Base-by-base conservation (phyloP, 805 yeast species). In the Priceomyces fermenticarens region DNA sequence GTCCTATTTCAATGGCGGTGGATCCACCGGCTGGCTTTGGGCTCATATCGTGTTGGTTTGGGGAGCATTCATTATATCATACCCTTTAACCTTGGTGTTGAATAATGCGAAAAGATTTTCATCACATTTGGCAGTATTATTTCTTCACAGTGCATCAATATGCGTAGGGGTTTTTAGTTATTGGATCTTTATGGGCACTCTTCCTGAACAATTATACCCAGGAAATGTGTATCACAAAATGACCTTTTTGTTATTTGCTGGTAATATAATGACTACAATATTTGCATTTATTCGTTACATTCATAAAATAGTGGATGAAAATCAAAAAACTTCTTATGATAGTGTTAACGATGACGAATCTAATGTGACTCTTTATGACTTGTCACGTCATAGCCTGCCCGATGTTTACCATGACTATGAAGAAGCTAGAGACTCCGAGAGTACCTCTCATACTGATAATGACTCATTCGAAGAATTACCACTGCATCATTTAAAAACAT, bases 171-270 rank as follows among this genome's bases (percentile, higher is more conserved):
- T 85, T 40, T 46, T 80, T 11, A 61, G 75, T 13, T 77, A 81
- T 51, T 72, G 77, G 38, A 62, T 82, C 8, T 88, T 82, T 54
- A 74, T 78, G 31, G 58, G 67, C 3, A 67, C 83, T 12, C 82
- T 81, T 16, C 84, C 86, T 41, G 12, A 17, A 4, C 63, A 57
- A 28, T 66, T 88, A 52, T 91, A 88, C 58, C 96, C 96, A 1
- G 70, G 75, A 31, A 87, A 87, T 56, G 83, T 85, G 0, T 89
- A 89, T 61, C 64, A 77, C 10, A 76, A 73, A 52, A 80, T 86
- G 79, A 74, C 85, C 16, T 66, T 76, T 55, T 75, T 85, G 9
- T 62, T 88, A 43, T 61, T 83, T 9, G 56, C 82, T 37, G 59
- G 80, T 9, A 60, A 81, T 2, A 42, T 73, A 2, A 61, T 68